Base-by-base conservation (phyloP, 257 asterid genomes). In the Solanum sejunctum region DNA sequence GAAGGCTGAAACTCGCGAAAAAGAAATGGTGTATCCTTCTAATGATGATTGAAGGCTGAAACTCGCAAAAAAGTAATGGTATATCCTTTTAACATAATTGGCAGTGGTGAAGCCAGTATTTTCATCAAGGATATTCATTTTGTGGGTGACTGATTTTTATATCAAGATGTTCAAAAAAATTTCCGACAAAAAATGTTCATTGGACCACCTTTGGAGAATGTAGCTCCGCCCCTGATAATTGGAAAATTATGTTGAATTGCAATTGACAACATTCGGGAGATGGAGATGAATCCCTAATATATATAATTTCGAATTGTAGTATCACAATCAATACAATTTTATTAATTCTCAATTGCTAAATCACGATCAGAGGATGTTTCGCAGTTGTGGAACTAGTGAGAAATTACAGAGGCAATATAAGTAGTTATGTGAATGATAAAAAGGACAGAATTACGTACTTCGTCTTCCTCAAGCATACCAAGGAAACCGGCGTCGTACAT, bases 401-500 rank as follows among this genome's bases (percentile, higher is more conserved):
- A 21, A 20, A 17, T 28, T 7, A 18, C 51, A 11, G 77, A 1
- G n/a, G 82, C 10, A 39, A 28, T 6, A 4, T 20, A 7, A 63
- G 70, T 63, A 39, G 45, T 73, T 87, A 23, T 3, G 51, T 87
- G 13, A 47, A 64, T 28, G 17, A 63, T 61, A 11, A 36, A 28
- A 15, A n/a, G 51, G 69, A 58, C 47, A 82, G 23, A 41, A 51
- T 17, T 36, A 83, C 93, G 88, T 88, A 92, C 99, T 92, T 94
- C 98, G 36, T 94, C 99, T 86, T 92, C 94, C 47, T 94, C 98
- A 41, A 94, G 87, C 84, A 95, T 92, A 89, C 93, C 95, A 26
- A 95, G 97, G 86, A 94, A 93, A 41, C 99, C 98, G 36, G 96
- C 96, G 85, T 94, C 98, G 89, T 95, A 94, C 93, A 95, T 90